Base-by-base conservation (phyloP, 495 filamentous ascomycete genomes). In the Xylaria bambusicola region DNA sequence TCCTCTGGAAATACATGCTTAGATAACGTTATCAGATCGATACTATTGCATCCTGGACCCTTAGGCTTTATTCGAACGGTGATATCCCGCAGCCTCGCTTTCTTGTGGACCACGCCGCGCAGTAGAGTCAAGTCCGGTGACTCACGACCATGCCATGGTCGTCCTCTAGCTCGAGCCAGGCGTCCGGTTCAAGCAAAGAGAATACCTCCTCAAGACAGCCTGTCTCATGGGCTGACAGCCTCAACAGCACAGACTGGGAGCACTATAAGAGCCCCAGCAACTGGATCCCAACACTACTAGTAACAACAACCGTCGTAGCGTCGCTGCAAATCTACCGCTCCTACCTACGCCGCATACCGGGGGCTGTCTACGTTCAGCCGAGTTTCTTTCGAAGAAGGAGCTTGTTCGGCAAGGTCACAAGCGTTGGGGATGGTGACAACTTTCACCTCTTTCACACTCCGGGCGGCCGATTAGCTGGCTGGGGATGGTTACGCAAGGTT, bases 401-500 rank as follows among this genome's bases (percentile, higher is more conserved):
- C 52, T 63, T 98, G 49, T 86, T 93, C 63, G 94, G 94, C 7
- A 81, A 77, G 54, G 94, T 97, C 3, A 97, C 94, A 26, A 92
- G 89, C 61, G 94, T 98, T 23, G 95, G 95, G 48, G 94, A 98
- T 78, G 95, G 91, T 0, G 94, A 98, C 68, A 92, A 92, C 62
- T 97, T 98, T 70, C 85, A 92, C 51, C 71, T 98, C 8, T 98
- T 88, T 70, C 94, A 98, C 73, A 97, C 92, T 0, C 94, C 94
- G 0, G 94, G 95, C 12, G 94, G 94, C 12, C 77, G 90, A 47
- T 67, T 93, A 18, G 80, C 87, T 12, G 94, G 94, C 49, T 98
- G 95, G 95, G 92, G 87, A 12, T 97, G 91, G 92, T 66, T 95
- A 52, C 85, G 91, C 63, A 85, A 74, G 46, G 83, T 96, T 2